Percentiles rank a stretch among this genome's conserved stretches.
Evolutionary conservation across 1,139 yeast genomes (phyloP).

Genomic region (Nadsonia commutata): DNA sequence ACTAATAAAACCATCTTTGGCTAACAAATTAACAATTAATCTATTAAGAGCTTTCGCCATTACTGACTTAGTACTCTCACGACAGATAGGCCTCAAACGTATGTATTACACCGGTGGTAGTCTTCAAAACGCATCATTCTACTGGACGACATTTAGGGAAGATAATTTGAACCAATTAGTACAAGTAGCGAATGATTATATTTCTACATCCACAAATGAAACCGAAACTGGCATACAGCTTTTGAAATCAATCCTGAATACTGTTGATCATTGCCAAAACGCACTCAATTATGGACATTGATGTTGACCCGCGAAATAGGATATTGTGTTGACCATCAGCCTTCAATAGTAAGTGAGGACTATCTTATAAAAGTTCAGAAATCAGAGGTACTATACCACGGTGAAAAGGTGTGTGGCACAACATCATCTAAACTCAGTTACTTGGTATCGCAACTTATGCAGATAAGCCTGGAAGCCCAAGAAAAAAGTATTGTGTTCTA

Average conservation of each 20-base stretch:
- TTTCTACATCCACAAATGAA: too few species aligned
- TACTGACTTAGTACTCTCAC: constrained; percentile 60
- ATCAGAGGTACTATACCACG: neutral
- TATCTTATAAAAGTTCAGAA: neutral
- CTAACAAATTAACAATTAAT: constrained; percentile 45
- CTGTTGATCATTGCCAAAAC: neutral
- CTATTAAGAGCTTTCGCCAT: constrained; percentile 53
- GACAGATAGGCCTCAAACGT: constrained; percentile 48
- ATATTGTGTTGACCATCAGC: constrained; percentile 3
- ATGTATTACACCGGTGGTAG: constrained; percentile 56
- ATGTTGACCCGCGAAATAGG: neutral
- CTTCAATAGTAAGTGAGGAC: constrained; percentile 2
- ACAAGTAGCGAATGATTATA: too few species aligned
- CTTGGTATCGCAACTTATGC: constrained; percentile 31
- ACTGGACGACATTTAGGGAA: constrained; percentile 59
- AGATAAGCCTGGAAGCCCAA: constrained; percentile 31
- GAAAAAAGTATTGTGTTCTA: constrained; percentile 48
- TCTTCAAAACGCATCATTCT: constrained; percentile 51
- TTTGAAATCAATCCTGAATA: neutral
- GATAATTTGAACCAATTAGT: constrained; percentile 33
- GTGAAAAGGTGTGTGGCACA: constrained; percentile 31
- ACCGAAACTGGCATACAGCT: neutral
- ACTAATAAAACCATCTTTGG: constrained; percentile 43
- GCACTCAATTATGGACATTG: neutral
- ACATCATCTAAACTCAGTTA: constrained; percentile 51